Percentiles rank a stretch among this genome's conserved stretches.
Evolutionary conservation across 2,329 filamentous ascomycete species (phyloP).

Genomic region (Colletotrichum costaricense): DNA sequence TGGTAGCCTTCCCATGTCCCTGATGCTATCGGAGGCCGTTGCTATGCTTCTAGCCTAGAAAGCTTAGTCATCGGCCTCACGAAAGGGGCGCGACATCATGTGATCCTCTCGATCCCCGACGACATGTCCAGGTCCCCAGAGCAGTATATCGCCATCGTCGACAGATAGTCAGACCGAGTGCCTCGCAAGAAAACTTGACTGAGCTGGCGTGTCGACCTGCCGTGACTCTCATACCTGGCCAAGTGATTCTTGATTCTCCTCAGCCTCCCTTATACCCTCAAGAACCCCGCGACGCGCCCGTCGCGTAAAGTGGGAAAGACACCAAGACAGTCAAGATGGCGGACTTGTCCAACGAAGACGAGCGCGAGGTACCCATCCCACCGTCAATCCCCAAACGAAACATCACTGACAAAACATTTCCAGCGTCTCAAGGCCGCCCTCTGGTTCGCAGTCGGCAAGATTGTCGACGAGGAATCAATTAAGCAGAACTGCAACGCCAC

Average conservation of each 20-base stretch:
- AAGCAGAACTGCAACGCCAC: slow-evolving; percentile 84
- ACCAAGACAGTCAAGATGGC: slow-evolving; percentile 42
- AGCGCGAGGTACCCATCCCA: slow-evolving; percentile 46
- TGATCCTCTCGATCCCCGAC: background rate
- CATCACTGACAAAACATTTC: background rate
- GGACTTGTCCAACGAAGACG: slow-evolving; percentile 46
- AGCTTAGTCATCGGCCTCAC: background rate
- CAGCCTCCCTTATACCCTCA: too few species aligned
- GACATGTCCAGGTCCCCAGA: background rate
- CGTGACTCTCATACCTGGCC: background rate
- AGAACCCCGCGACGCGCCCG: slow-evolving; percentile 15
- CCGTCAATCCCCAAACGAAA: background rate
- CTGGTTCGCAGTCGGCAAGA: slow-evolving; percentile 86
- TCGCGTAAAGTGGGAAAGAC: slow-evolving; percentile 34
- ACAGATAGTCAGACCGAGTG: background rate
- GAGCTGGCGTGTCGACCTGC: background rate
- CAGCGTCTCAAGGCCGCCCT: slow-evolving; percentile 86
- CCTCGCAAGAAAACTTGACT: background rate
- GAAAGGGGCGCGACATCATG: slow-evolving; percentile 30
- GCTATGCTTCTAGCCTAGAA: too few species aligned
- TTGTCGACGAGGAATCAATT: slow-evolving; percentile 86
- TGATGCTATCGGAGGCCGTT: background rate
- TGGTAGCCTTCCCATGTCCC: too few species aligned
- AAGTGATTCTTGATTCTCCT: too few species aligned
- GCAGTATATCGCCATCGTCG: background rate